Percentiles rank a stretch among this genome's conserved stretches.
These are phyloP conservation scores for Xenosphaeropsis pyriputrescens DNA, from an alignment of 2,329 filamentous ascomycete genomes.

Conservation along the genomic window DNA sequence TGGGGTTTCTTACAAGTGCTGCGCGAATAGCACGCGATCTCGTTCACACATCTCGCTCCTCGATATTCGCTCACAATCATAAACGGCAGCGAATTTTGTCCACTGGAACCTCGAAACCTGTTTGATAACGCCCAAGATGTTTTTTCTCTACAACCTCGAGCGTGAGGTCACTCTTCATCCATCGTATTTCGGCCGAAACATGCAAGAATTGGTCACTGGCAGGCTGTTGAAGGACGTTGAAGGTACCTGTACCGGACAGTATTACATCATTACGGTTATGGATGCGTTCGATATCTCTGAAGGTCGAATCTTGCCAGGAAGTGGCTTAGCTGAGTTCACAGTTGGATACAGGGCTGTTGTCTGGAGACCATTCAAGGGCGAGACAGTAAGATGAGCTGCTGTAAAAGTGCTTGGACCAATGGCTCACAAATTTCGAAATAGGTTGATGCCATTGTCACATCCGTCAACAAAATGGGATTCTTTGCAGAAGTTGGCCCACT, in stretches of 20 bases:
- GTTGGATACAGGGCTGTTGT: constrained; percentile 92
- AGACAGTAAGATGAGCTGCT: constrained; percentile 55
- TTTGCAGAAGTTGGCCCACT: constrained; percentile 73
- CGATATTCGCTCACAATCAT: not conserved
- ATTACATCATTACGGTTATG: constrained; percentile 97
- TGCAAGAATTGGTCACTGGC: constrained; percentile 79
- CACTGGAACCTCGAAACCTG: not conserved
- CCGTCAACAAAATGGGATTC: constrained; percentile 84
- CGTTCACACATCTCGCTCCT: not conserved
- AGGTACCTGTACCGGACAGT: constrained; percentile 86
- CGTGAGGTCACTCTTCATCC: constrained; percentile 90
- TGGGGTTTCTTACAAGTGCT: not conserved
- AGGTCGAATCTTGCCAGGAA: constrained; percentile 81
- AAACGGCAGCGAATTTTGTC: not conserved
- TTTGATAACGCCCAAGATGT: constrained; percentile 44
- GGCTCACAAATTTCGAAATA: constrained; percentile 24
- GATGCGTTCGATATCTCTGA: constrained; percentile 92
- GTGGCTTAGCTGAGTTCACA: constrained; percentile 84
- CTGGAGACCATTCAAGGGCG: constrained; percentile 94
- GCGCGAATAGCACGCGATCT: not conserved
- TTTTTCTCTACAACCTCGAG: constrained; percentile 95
- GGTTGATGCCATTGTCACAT: constrained; percentile 89
- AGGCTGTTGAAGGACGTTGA: constrained; percentile 89
- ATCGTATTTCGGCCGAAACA: constrained; percentile 90
- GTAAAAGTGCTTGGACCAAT: not conserved